Base-by-base conservation (phyloP, 2,329 filamentous ascomycete species). In the Epichloe coenophiala region DNA sequence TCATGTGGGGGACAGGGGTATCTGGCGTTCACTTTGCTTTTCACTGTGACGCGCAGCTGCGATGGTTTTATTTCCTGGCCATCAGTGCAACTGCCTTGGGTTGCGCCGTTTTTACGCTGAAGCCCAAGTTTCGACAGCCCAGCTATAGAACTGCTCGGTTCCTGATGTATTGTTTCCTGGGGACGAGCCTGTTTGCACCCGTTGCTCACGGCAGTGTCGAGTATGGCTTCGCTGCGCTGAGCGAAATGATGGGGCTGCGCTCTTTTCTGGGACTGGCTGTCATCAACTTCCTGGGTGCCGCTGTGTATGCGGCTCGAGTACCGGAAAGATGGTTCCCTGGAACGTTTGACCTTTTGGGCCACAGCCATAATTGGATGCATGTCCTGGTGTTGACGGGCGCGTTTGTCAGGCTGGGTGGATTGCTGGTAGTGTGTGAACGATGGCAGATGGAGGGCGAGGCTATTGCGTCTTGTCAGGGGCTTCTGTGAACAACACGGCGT, bases 281-380 rank as follows among this genome's bases (percentile, higher is more conserved):
- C 8, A 54, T 63, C 37, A 64, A 64, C 54, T 61, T 59, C 48
- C 45, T 54, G 1, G 62, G 62, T 1, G 60, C 60, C 5, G 58
- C 46, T n/a, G 6, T 48, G 33, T 42, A 48, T 17, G 46, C 46
- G 36, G 51, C 49, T 19, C 51, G 60, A 15, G 50, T 64, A 13
- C 62, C 61, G 1, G 62, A 65, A 54, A 43, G 61, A 11, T 63
- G 60, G 62, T 63, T 55, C 46, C 61, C 62, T 0, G 43, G 54
- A 5, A 53, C 47, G 0, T 62, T 62, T 43, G 60, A 61, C 47
- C 38, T 59, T 21, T 40, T 58, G n/a, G 57, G 58, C 2, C 58
- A 61, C 31, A 61, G 60, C 41, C 60, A 60, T 39, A 61, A 59
- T 45, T 55, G 55, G 55, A 58, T 61, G 59, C 60, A 61, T 39